Percentiles rank a stretch among this genome's conserved stretches.
Evolutionary conservation across 805 yeast genomes (phyloP).

Genomic region (Hyphopichia homilentoma): DNA sequence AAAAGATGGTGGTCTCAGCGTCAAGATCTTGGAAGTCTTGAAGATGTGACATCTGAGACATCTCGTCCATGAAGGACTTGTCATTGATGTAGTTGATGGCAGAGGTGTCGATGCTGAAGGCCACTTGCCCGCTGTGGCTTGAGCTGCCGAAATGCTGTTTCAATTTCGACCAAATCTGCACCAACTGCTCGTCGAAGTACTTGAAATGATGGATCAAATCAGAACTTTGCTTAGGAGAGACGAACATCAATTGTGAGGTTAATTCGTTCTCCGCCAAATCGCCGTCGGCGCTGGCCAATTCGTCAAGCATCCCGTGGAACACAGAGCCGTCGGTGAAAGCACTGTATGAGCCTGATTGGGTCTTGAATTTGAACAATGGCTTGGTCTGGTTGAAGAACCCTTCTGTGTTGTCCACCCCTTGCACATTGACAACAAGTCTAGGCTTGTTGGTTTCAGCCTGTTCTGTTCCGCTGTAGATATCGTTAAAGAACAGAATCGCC

Average conservation of each 20-base stretch:
- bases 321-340: neutral
- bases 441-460: slow-evolving; percentile 13
- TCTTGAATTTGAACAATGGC: no score
- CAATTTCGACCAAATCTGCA: slow-evolving; percentile 33
- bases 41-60: slow-evolving; percentile 45
- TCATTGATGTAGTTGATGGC: slow-evolving; percentile 37
- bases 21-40: slow-evolving; percentile 17
- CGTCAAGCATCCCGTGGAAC: neutral
- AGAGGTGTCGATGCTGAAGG: slow-evolving; percentile 14
- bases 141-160: slow-evolving; percentile 14
- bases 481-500: no score
- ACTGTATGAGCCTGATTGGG: slow-evolving; percentile 5
- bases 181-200: slow-evolving; percentile 27
- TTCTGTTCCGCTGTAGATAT: slow-evolving; percentile 1
- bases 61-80: slow-evolving; percentile 44
- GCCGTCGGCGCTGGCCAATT: neutral
- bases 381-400: no score
- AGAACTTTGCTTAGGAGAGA: slow-evolving; percentile 6
- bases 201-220: slow-evolving; percentile 16
- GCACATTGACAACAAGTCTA: slow-evolving; percentile 34
- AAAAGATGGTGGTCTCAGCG: slow-evolving; percentile 23
- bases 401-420: slow-evolving; percentile 35
- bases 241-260: slow-evolving; percentile 22
- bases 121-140: slow-evolving; percentile 5
- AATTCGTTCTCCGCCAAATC: slow-evolving; percentile 1